Conservation (phyloP, 306 rosid genomes). For the Quillaja saponaria region DNA sequence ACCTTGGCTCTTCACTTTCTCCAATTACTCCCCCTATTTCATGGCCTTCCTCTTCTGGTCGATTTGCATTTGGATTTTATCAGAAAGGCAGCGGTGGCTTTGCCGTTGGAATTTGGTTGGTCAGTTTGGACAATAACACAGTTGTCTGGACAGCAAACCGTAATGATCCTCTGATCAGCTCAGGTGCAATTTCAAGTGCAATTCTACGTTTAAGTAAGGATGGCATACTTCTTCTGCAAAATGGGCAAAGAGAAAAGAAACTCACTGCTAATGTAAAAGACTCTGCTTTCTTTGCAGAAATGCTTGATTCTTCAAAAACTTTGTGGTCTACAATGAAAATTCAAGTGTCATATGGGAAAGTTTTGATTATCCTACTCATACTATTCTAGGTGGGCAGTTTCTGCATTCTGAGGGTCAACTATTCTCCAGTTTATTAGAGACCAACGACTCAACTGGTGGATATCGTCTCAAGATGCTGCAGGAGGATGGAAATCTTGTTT, state of each 20-base stretch:
- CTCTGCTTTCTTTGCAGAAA: constrained; percentile 33
- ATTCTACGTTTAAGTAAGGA: constrained; percentile 23
- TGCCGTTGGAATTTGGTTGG: constrained; percentile 34
- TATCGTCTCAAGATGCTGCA: too few relatives aligned
- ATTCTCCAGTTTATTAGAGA: constrained; percentile 22
- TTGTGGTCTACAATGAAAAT: constrained; percentile 17
- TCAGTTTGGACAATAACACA: not conserved
- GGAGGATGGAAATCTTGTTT: too few relatives aligned
- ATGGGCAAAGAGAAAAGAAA: not conserved
- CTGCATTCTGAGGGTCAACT: constrained; percentile 9
- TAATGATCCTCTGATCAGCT: constrained; percentile 29
- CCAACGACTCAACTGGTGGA: too few relatives aligned
- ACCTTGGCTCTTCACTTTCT: constrained; percentile 16
- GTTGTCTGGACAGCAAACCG: constrained; percentile 41
- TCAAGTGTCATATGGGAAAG: constrained; percentile 36
- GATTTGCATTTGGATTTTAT: constrained; percentile 42
- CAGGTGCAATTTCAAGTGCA: too few relatives aligned
- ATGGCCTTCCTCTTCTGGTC: constrained; percentile 32
- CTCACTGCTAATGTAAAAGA: constrained; percentile 13
- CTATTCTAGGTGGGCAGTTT: constrained; percentile 34
- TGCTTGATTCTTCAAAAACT: constrained; percentile 46
- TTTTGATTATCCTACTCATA: constrained; percentile 38
- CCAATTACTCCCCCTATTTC: constrained; percentile 3
- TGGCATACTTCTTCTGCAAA: constrained; percentile 25
- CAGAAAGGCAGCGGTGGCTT: constrained; percentile 6